These are phyloP conservation scores for Neurospora discreta DNA, from an alignment of 495 filamentous ascomycete species.

Conservation along the genomic window DNA sequence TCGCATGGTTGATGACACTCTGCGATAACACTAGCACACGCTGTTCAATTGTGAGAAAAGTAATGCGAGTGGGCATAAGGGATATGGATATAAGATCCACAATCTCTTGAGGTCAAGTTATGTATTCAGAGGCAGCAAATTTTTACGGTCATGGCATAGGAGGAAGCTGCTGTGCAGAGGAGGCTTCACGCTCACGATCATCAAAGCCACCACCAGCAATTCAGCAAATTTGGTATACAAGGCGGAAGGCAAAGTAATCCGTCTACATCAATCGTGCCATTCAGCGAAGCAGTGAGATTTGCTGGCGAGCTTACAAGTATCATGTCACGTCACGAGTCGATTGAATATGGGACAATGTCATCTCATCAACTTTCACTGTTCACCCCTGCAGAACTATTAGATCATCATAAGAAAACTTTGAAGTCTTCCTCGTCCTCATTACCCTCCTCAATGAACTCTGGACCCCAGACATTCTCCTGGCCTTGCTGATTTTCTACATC, in stretches of 20 bases:
- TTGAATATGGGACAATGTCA: not conserved
- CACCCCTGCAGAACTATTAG: too few relatives aligned
- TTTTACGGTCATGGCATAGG: not conserved
- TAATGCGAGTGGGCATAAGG: not conserved
- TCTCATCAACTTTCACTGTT: not conserved
- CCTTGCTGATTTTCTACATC: not conserved
- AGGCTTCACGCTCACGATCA: not conserved
- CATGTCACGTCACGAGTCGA: not conserved
- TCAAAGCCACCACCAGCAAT: not conserved
- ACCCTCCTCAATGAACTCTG: not conserved
- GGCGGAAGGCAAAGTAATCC: not conserved
- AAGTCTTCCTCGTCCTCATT: not conserved
- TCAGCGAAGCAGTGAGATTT: not conserved
- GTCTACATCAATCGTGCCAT: not conserved
- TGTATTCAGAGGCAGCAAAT: not conserved
- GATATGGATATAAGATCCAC: not conserved
- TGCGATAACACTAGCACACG: not conserved
- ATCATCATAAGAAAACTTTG: not conserved
- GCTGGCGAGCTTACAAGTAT: not conserved
- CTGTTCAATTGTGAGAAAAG: not conserved
- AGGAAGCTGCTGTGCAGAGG: not conserved
- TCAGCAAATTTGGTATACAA: not conserved
- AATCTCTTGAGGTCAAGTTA: not conserved
- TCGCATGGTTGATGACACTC: not conserved
- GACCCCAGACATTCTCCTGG: not conserved